Evolutionary conservation across 2,329 filamentous ascomycete species (phyloP), one percentile per base, ranked within the genome.

Genomic region (Phialophora tarda): DNA sequence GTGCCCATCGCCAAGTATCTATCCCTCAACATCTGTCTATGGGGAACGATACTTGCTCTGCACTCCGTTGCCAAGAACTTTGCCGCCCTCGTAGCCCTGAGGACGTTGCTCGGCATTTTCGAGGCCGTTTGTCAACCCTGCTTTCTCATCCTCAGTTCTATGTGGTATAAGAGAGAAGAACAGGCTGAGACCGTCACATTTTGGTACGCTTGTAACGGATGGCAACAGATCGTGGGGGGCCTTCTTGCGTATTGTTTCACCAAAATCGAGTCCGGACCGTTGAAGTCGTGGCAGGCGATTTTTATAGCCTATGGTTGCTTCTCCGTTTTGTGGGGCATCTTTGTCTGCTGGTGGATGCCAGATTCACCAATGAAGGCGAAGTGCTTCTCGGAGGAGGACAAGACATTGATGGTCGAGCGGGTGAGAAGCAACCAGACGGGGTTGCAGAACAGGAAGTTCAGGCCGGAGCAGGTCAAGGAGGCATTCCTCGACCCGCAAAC

Each of bases 301-400:
- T 91, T 91, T 79, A 79, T 91, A 41, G 78, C 82, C 0, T 90
- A 90, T 74, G 89, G 88, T n/a, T 76, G 83, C 64, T 76, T 89
- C 59, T 88, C 87, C 0, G 80, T 90, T 44, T 59, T 89, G 61
- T 91, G 86, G 75, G 89, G 88, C 11, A n/a, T 83, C 4, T 89
- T 90, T 58, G 87, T 90, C 14, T 77, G 85, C 38, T 84, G 78
- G 73, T 88, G 83, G 79, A 85, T 90, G 81, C 88, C 88, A 1
- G 89, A 91, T 75, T 88, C 84, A 17, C 89, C 88, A 0, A 91
- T 91, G 88, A 83, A 87, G 8, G 88, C 89, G 26, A 88, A 89
- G 75, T 91, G 88, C 76, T 90, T 88, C 74, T 82, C 79, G 10
- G 88, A 91, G 71, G 82, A 86, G 63, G 87, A 89, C 73, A 91